phyloP scores from a whole-genome alignment of 148 eudicot species.

The Heliosperma pusillum region DNA sequence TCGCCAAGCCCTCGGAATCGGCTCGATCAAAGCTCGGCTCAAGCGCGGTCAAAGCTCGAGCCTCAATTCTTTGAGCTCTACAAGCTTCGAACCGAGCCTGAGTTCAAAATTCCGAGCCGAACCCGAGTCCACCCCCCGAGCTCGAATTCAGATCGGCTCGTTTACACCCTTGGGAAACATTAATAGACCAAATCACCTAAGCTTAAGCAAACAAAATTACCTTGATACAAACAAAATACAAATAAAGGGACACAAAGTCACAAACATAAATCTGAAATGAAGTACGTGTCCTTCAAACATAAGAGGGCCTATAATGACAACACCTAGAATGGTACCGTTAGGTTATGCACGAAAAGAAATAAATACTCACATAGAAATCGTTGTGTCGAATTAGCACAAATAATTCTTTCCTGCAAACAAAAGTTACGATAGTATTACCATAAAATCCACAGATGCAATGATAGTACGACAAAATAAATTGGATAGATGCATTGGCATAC shows the following conservation, averaged over 20 bases:
- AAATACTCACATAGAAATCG: constrained; percentile 5
- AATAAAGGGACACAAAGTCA: background rate
- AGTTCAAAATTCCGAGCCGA: too few relatives aligned
- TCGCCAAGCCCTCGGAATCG: too few relatives aligned
- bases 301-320: background rate
- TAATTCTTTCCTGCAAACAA: background rate
- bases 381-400: background rate
- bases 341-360: background rate
- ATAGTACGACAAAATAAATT: background rate
- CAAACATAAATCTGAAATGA: too few relatives aligned
- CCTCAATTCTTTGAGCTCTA: too few relatives aligned
- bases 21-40: too few relatives aligned
- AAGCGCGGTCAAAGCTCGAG: too few relatives aligned
- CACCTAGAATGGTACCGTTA: background rate
- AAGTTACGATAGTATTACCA: background rate
- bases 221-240: background rate
- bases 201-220: background rate
- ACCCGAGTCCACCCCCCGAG: too few relatives aligned
- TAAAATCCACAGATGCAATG: background rate
- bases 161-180: background rate
- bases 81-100: too few relatives aligned
- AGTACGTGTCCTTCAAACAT: background rate
- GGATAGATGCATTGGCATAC: background rate
- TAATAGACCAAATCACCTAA: background rate
- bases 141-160: too few relatives aligned